Base-by-base conservation (phyloP, 2,329 filamentous ascomycete genomes). In the Arthrinium puccinioides region DNA sequence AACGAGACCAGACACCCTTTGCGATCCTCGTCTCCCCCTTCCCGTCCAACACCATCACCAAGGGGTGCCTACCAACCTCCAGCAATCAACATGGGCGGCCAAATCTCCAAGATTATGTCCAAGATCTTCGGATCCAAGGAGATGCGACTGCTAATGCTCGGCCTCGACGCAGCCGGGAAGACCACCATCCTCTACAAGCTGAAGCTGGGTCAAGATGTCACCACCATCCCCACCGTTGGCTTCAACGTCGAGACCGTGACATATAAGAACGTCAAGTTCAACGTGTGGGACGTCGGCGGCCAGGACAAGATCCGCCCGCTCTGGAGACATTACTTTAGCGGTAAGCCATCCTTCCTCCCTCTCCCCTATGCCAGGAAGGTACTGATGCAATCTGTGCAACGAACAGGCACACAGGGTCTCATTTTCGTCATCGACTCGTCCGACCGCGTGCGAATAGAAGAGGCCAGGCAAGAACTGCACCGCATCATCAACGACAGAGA, bases 181-280 rank as follows among this genome's bases (percentile, higher is more conserved):
- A 98, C 92, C 32, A 97, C 92, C 39, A 97, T 97, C 57, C 82
- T 98, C 45, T 98, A 97, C 78, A 97, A 96, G 75, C 77, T 98
- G 59, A 97, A 97, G 78, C 81, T 97, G 43, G 89, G 90, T 66
- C 88, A 97, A 73, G 89, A 94, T 60, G 89, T 97, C 55, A 97
- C 92, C 44, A 97, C 92, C 36, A 97, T 97, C 59, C 92, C 92
- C 32, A 98, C 92, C 23, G 92, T 98, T 54, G 92, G 90, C 52
- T 97, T 97, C 77, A 97, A 97, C 76, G 92, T 97, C 64, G 90
- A 97, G 74, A 94, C 88, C 5, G 89, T 97, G 55, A 94, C 89
- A 51, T 96, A 95, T 74, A 96, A 96, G 77, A 97, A 97, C 64
- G 89, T 96, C 67, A 94, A 96, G 68, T 97, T 97, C 74, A 97